Evolutionary conservation across 2,329 filamentous ascomycete genomes (phyloP), one percentile per base, ranked within the genome.

Genomic region (Cryphonectria parasitica): DNA sequence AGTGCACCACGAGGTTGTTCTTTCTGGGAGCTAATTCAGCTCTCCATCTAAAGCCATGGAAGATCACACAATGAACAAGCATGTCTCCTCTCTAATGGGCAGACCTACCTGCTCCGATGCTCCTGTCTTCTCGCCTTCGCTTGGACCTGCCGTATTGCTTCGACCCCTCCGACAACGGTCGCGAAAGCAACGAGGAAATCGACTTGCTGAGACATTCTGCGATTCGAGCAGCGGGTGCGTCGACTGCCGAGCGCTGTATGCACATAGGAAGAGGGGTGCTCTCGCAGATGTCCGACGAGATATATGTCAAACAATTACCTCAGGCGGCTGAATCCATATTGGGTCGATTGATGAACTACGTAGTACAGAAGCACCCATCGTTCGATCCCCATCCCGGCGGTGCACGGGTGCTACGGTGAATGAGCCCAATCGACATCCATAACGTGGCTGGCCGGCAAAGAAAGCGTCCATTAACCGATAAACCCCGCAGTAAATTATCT

Each of bases 101-200:
- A 0, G 6, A 6, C 31, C 34, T 15, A 61, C 58, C 58, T 79
- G 72, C 79, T 81, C 67, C 84, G 80, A 73, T 85, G 84, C 70
- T 85, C 84, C 73, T 85, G 83, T 60, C 80, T 80, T 58, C 80
- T 82, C 4, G 80, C 77, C 72, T 83, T 83, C n/a, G 81, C 78
- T 75, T 85, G 83, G 11, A 83, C 83, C 52, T 83, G 80, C 60
- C 82, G 78, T 70, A 86, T 84, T 22, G 82, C 83, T 75, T 86
- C 84, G 28, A 82, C 80, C 0, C 82, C 79, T 71, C 83, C 84
- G 70, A 83, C 79, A 69, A 85, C 82, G 31, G 83, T 81, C 56
- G 79, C 80, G 69, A 83, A 81, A 60, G 80, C 80, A 64, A 82
- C 75, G 49, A 83, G 77, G 43, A 83, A 80, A 3, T 77, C 75